phyloP scores from a whole-genome alignment of 2,329 filamentous ascomycete genomes.

The Rutstroemia sydowiana region DNA sequence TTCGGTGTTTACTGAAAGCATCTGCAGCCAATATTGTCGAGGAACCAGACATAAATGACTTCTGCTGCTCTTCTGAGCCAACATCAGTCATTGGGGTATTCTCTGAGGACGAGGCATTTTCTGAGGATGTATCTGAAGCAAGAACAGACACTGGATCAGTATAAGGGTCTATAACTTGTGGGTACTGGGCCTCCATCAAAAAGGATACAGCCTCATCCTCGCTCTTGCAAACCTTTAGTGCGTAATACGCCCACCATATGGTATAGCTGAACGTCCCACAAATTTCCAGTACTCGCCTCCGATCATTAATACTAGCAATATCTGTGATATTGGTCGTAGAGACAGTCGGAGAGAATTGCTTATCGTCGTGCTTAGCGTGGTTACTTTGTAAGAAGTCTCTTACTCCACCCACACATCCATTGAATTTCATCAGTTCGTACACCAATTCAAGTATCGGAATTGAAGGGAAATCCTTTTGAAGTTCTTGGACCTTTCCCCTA shows the following conservation, averaged over 20 bases:
- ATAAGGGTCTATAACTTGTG: no score
- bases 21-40: no score
- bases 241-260: conserved; percentile 1
- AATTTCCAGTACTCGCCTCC: background rate
- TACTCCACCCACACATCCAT: background rate
- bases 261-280: background rate
- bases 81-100: no score
- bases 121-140: no score
- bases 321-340: background rate
- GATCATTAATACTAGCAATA: background rate
- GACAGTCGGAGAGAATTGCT: no score
- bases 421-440: background rate
- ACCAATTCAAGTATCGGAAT: background rate
- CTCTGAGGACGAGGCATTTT: no score
- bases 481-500: background rate
- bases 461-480: background rate
- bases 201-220: background rate
- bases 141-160: no score
- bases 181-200: background rate
- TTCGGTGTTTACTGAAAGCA: no score
- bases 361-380: no score
- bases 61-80: no score
- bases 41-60: no score
- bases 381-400: no score
- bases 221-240: background rate